A percentile compares a stretch with the other conserved stretches of the same genome.
Conservation (phyloP, 495 filamentous ascomycete genomes). For the Lepraria neglecta region DNA sequence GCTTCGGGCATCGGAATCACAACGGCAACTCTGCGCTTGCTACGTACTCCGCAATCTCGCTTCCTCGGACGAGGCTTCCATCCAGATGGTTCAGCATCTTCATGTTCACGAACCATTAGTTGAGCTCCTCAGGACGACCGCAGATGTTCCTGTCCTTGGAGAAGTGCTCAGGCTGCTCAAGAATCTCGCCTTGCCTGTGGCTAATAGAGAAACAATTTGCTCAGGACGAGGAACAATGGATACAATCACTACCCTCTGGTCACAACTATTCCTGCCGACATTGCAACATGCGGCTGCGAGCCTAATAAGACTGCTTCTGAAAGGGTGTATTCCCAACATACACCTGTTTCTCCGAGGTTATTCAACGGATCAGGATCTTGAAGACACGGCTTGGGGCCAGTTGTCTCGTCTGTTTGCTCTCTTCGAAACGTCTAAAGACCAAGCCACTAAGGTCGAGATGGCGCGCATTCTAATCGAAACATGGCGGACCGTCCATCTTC, state of each 20-base stretch:
- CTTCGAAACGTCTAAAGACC: constrained; percentile 51
- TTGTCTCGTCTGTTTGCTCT: constrained; percentile 50
- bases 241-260: constrained; percentile 58
- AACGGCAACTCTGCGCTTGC: constrained; percentile 68
- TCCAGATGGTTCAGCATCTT: constrained; percentile 49
- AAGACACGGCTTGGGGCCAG: constrained; percentile 25
- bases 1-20: constrained; percentile 44
- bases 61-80: constrained; percentile 56
- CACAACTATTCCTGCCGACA: constrained; percentile 42
- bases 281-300: constrained; percentile 10
- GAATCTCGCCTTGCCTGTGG: constrained; percentile 63
- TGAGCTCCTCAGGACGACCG: constrained; percentile 42
- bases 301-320: constrained; percentile 59
- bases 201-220: constrained; percentile 54
- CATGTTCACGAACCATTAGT: constrained; percentile 53
- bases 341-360: constrained; percentile 36
- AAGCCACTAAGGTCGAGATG: constrained; percentile 66
- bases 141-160: constrained; percentile 53
- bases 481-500: constrained; percentile 54
- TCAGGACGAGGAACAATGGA: constrained; percentile 57
- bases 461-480: constrained; percentile 59
- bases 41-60: constrained; percentile 72
- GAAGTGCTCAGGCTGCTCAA: constrained; percentile 68
- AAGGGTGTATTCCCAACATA: constrained; percentile 50
- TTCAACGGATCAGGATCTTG: constrained; percentile 17